Conservation (phyloP, 2,329 filamentous ascomycete species). For the Daldinia sp. region DNA sequence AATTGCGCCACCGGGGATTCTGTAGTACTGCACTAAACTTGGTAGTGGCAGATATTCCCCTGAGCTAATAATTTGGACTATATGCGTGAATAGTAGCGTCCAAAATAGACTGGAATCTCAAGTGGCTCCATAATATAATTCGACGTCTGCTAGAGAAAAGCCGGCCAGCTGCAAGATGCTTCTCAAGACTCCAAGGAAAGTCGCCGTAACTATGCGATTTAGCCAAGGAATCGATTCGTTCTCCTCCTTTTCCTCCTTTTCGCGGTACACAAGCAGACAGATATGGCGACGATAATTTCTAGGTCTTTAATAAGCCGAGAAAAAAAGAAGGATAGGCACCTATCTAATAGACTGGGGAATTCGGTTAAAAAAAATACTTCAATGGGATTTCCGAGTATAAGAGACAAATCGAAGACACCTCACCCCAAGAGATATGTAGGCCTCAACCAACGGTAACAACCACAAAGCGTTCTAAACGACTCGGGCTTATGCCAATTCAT, state of each 20-base stretch:
- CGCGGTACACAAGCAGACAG: background rate
- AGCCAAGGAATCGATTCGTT: background rate
- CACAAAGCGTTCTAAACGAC: too few relatives aligned
- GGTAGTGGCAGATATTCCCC: background rate
- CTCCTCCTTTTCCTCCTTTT: background rate
- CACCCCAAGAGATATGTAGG: background rate
- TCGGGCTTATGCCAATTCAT: too few relatives aligned
- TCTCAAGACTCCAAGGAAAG: background rate
- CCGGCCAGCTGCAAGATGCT: background rate
- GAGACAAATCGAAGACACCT: background rate
- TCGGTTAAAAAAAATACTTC: background rate
- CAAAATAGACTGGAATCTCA: background rate
- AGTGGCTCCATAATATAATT: background rate
- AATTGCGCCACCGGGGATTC: constrained; percentile 55
- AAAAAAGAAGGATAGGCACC: too few relatives aligned
- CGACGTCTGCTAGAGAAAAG: background rate
- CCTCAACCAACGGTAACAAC: background rate
- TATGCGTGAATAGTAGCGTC: background rate
- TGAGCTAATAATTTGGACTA: background rate
- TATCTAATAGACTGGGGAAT: background rate
- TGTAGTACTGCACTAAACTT: background rate
- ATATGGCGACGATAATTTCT: background rate
- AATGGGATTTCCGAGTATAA: background rate
- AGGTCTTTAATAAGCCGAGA: background rate
- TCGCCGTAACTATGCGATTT: background rate